Conservation (phyloP, 2,329 filamentous ascomycete genomes). For the Gaeumannomyces sp. region DNA sequence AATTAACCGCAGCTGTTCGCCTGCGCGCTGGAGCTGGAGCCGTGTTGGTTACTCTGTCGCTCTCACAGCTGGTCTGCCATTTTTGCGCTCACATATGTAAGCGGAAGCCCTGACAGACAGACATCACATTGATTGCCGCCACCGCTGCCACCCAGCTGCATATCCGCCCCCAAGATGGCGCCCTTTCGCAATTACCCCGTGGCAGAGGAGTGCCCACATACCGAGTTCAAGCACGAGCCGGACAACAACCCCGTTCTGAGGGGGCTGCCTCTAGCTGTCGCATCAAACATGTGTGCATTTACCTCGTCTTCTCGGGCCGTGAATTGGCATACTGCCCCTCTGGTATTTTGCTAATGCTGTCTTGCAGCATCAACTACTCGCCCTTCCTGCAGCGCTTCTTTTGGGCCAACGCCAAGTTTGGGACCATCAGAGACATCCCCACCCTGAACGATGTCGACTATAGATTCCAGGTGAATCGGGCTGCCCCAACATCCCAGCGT, state of each 20-base stretch:
- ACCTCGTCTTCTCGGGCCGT: neutral
- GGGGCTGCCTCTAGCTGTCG: conserved; percentile 56
- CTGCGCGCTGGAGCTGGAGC: too few relatives aligned
- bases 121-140: too few relatives aligned
- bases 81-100: too few relatives aligned
- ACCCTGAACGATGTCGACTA: conserved; percentile 38
- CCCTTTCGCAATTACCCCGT: conserved; percentile 38
- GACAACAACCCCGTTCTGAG: conserved; percentile 65
- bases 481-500: conserved; percentile 2
- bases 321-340: too few relatives aligned
- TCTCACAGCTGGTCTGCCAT: too few relatives aligned
- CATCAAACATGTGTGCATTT: conserved; percentile 25
- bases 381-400: conserved; percentile 56
- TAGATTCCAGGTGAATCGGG: conserved; percentile 38
- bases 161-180: neutral
- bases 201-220: conserved; percentile 30
- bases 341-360: neutral
- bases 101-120: too few relatives aligned
- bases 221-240: conserved; percentile 26
- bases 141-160: too few relatives aligned
- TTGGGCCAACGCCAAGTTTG: conserved; percentile 63
- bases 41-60: too few relatives aligned
- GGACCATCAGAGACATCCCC: conserved; percentile 38
- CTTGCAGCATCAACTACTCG: conserved; percentile 50
- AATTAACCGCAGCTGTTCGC: too few relatives aligned